phyloP scores from a whole-genome alignment of 148 eudicot genomes.

The Rhododendron ovatum region DNA sequence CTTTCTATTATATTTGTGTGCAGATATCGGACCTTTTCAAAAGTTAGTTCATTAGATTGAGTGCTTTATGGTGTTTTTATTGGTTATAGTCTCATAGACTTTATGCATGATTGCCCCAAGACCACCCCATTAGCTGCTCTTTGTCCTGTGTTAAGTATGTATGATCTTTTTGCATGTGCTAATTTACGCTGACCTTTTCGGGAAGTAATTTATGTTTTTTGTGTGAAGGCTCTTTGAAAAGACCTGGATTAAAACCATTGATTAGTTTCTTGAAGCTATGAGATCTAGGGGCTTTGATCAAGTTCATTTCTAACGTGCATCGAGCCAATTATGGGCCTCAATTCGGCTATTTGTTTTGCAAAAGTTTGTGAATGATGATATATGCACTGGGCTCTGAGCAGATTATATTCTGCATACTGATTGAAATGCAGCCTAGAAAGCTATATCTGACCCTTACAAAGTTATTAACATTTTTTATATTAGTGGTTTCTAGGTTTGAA shows the following conservation, averaged over 20 bases:
- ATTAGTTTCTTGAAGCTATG: neutral
- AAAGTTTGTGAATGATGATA: neutral
- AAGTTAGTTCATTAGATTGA: too few species aligned
- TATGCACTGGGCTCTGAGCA: constrained; percentile 2
- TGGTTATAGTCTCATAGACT: too few species aligned
- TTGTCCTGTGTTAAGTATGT: too few species aligned
- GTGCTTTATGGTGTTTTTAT: too few species aligned
- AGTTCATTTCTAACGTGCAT: neutral
- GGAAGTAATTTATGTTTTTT: too few species aligned
- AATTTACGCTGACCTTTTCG: too few species aligned
- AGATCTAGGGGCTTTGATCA: neutral
- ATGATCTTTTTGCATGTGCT: too few species aligned
- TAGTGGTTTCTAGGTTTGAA: neutral
- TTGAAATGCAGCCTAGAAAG: constrained; percentile 2
- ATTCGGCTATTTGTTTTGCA: neutral
- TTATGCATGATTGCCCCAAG: too few species aligned
- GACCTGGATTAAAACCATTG: neutral
- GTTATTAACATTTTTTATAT: neutral
- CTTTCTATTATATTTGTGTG: too few species aligned
- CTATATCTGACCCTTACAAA: neutral
- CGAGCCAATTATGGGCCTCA: neutral
- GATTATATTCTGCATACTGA: neutral
- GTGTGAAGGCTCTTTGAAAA: neutral
- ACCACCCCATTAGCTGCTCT: too few species aligned
- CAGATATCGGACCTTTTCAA: too few species aligned